These are phyloP conservation scores for Calonectria hongkongensis DNA, from an alignment of 2,329 filamentous ascomycete species.

Conservation along the genomic window DNA sequence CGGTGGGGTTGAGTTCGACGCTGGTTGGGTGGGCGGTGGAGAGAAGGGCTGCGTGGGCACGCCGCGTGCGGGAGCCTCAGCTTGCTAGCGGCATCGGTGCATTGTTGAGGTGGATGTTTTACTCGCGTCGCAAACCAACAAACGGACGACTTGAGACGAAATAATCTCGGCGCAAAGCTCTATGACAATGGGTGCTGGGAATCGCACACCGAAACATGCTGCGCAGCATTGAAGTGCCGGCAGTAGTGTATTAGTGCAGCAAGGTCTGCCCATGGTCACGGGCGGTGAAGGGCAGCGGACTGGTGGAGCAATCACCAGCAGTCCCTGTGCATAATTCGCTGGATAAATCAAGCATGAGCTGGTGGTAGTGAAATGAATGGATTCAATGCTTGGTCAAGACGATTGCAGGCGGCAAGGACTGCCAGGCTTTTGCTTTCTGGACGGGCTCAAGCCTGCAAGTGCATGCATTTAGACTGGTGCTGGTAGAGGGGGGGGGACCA, in stretches of 20 bases:
- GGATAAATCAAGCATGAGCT: slow-evolving; percentile 15
- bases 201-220: slow-evolving; percentile 7
- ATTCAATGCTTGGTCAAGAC: slow-evolving; percentile 10
- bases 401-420: neutral
- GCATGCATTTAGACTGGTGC: slow-evolving; percentile 6
- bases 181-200: slow-evolving; percentile 13
- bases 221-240: slow-evolving; percentile 25
- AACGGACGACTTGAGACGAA: neutral
- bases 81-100: slow-evolving; percentile 12
- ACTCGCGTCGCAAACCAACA: slow-evolving; percentile 11
- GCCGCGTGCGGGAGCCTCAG: slow-evolving; percentile 25
- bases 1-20: slow-evolving; percentile 29
- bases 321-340: slow-evolving; percentile 17
- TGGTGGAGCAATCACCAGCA: neutral
- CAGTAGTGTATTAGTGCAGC: slow-evolving; percentile 18
- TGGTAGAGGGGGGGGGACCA: neutral
- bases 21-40: slow-evolving; percentile 12
- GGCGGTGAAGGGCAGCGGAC: slow-evolving; percentile 14
- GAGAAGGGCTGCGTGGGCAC: slow-evolving; percentile 6
- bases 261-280: slow-evolving; percentile 14
- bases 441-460: slow-evolving; percentile 2
- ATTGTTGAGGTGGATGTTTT: slow-evolving; percentile 32
- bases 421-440: slow-evolving; percentile 9
- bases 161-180: slow-evolving; percentile 3
- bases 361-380: slow-evolving; percentile 8